Conservation (phyloP, 2,329 filamentous ascomycete genomes). For the Anthostomella pinea region DNA sequence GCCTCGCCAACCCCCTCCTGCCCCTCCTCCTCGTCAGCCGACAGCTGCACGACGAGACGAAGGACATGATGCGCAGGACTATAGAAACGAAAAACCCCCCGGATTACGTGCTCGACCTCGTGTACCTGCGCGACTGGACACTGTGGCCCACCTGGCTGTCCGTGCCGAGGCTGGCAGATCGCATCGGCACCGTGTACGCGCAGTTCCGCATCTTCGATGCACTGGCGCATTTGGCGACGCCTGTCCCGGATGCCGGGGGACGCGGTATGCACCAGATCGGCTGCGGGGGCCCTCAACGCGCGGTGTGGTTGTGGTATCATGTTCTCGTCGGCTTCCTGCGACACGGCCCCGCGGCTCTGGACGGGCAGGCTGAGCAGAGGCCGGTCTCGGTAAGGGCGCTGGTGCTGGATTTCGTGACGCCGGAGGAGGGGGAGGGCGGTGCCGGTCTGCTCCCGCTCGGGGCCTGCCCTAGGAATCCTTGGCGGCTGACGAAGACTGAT, state of each 20-base stretch:
- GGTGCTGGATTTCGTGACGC: neutral
- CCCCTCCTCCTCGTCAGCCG: neutral
- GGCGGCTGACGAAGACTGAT: neutral
- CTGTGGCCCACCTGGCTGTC: neutral
- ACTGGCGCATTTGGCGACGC: neutral
- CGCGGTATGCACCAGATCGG: neutral
- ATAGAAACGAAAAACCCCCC: neutral
- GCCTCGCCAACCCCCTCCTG: neutral
- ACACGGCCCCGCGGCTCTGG: neutral
- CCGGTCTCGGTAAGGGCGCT: neutral
- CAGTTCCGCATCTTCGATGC: neutral
- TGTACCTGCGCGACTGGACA: neutral
- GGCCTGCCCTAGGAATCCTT: neutral
- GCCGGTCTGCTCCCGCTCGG: neutral
- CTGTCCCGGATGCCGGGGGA: too few relatives aligned
- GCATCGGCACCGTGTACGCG: neutral
- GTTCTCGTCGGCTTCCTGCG: neutral
- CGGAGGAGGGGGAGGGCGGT: too few relatives aligned
- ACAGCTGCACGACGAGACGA: neutral
- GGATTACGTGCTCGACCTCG: neutral
- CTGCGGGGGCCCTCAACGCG: neutral
- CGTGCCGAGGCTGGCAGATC: neutral
- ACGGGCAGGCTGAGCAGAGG: neutral
- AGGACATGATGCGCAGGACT: neutral
- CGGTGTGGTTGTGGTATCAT: neutral